phyloP scores from a whole-genome alignment of 192 early-diverging fungal genomes.

The Gigaspora rosea region DNA sequence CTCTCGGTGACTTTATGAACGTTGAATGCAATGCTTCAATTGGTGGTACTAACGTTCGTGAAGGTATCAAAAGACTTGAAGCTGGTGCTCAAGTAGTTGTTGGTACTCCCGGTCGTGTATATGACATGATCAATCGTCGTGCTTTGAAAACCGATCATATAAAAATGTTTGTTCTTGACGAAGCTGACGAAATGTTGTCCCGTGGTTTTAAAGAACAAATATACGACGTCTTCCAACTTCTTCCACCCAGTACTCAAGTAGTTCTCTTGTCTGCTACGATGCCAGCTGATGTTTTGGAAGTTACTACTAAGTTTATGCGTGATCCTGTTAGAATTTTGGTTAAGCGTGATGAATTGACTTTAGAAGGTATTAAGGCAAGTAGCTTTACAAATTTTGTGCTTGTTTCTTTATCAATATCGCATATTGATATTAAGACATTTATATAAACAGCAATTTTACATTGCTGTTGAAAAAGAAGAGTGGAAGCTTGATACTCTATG shows the following conservation, averaged over 20 bases:
- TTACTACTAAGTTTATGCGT: constrained; percentile 97
- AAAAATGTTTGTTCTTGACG: constrained; percentile 99
- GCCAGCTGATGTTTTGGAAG: constrained; percentile 92
- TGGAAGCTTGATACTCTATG: constrained; percentile 99
- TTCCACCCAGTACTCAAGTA: constrained; percentile 89
- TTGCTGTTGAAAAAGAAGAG: constrained; percentile 98
- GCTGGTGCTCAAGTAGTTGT: constrained; percentile 90
- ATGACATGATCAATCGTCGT: constrained; percentile 96
- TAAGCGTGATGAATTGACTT: constrained; percentile 94
- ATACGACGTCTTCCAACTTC: constrained; percentile 92
- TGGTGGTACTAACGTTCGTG: constrained; percentile 93
- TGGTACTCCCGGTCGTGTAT: constrained; percentile 98
- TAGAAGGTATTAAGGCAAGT: constrained; percentile 76
- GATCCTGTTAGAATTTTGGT: constrained; percentile 99
- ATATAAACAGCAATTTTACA: constrained; percentile 90
- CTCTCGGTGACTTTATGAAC: constrained; percentile 96
- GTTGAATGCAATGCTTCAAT: constrained; percentile 95
- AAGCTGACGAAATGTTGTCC: constrained; percentile 99
- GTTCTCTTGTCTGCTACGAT: constrained; percentile 97
- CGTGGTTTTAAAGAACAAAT: constrained; percentile 99
- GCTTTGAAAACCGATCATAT: constrained; percentile 80
- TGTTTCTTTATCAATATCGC: neutral
- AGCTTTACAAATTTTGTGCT: neutral
- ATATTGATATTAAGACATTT: neutral
- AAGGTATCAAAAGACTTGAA: constrained; percentile 83